Conservation (phyloP, 2,329 filamentous ascomycete genomes). For the Curvularia sp. region DNA sequence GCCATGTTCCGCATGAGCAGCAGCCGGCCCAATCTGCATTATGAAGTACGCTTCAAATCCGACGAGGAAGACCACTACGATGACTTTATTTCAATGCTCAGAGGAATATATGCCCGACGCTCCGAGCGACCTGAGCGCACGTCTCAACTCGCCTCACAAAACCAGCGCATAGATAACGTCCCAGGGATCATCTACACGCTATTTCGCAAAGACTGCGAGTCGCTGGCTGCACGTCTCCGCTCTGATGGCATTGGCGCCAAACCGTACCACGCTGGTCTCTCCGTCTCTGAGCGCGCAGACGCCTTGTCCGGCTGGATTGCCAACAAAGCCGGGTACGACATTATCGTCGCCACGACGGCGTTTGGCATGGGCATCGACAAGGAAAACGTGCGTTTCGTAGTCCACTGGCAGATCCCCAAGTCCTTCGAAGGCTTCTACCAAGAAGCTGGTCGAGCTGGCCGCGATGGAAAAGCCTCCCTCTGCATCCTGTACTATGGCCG, state of each 20-base stretch:
- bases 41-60: constrained; percentile 83
- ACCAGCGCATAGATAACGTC: constrained; percentile 66
- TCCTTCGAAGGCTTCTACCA: constrained; percentile 97
- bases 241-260: constrained; percentile 74
- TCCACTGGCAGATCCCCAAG: constrained; percentile 93
- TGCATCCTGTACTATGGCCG: constrained; percentile 92
- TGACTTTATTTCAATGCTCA: constrained; percentile 79
- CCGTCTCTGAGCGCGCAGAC: constrained; percentile 71
- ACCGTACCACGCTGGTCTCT: constrained; percentile 74
- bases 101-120: constrained; percentile 73
- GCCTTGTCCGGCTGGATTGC: constrained; percentile 75
- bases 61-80: constrained; percentile 77
- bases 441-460: constrained; percentile 88
- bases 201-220: constrained; percentile 76
- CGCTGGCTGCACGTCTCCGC: constrained; percentile 69
- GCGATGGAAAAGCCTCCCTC: constrained; percentile 84
- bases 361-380: constrained; percentile 99
- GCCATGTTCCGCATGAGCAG: constrained; percentile 84
- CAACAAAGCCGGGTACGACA: constrained; percentile 78
- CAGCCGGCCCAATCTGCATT: constrained; percentile 83
- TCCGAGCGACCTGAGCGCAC: constrained; percentile 63
- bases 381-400: constrained; percentile 89
- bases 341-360: constrained; percentile 93
- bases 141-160: constrained; percentile 62
- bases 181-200: constrained; percentile 82